A percentile compares a stretch with the other conserved stretches of the same genome.
Evolutionary conservation across 371 early-diverging fungal species (phyloP).

Genomic region (Dinochytrium kinnereticum): DNA sequence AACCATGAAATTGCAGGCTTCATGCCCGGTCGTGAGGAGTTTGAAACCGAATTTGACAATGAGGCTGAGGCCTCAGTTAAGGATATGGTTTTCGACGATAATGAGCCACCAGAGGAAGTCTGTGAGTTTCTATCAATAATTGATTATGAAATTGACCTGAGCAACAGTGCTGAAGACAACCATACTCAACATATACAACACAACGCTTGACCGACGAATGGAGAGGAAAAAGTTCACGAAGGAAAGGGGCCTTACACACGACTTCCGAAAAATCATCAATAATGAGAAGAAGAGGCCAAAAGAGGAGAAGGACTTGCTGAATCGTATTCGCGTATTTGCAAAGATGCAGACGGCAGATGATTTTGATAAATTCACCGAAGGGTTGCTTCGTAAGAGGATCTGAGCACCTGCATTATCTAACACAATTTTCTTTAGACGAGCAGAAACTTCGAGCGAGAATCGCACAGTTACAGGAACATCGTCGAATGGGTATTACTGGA

Average conservation of each 20-base stretch:
- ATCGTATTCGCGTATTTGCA: conserved; percentile 86
- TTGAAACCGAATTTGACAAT: conserved; percentile 96
- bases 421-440: conserved; percentile 57
- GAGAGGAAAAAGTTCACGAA: conserved; percentile 87
- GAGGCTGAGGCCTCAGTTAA: conserved; percentile 94
- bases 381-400: conserved; percentile 64
- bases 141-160: not conserved
- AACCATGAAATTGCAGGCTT: conserved; percentile 96
- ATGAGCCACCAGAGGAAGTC: conserved; percentile 84
- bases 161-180: conserved; percentile 81
- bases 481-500: conserved; percentile 84
- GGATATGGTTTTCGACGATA: conserved; percentile 90
- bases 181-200: conserved; percentile 93
- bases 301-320: conserved; percentile 83
- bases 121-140: conserved; percentile 50
- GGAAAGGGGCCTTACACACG: conserved; percentile 78
- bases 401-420: not conserved
- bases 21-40: conserved; percentile 98
- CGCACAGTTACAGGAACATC: conserved; percentile 87
- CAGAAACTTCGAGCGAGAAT: conserved; percentile 75
- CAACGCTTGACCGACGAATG: conserved; percentile 80
- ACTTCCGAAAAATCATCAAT: conserved; percentile 60
- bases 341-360: conserved; percentile 83
- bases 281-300: conserved; percentile 79
- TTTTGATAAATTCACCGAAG: conserved; percentile 80